A percentile compares a stretch with the other conserved stretches of the same genome.
These are phyloP conservation scores for Xerocomus alliaceus DNA, from an alignment of 1,284 basidiomycete species.

Conservation along the genomic window DNA sequence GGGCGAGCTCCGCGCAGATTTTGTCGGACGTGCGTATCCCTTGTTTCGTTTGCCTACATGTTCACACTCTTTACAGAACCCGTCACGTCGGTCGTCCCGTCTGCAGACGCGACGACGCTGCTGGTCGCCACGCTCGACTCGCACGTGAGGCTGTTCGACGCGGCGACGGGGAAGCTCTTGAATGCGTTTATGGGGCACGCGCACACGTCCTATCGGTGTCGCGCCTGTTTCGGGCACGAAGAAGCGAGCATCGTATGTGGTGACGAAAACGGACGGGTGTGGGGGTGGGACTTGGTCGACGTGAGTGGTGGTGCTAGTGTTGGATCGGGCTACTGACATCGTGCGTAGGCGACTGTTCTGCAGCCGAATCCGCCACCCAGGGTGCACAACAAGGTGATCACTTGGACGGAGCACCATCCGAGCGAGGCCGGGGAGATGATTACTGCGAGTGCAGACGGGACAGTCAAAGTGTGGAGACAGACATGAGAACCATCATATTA, in stretches of 20 bases:
- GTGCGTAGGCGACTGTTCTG: slow-evolving; percentile 65
- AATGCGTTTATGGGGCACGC: slow-evolving; percentile 85
- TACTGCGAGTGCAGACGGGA: slow-evolving; percentile 87
- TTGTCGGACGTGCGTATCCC: slow-evolving; percentile 73
- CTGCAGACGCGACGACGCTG: slow-evolving; percentile 77
- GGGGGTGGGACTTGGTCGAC: slow-evolving; percentile 93
- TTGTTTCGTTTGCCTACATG: not conserved
- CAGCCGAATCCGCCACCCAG: slow-evolving; percentile 71
- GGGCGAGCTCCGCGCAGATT: slow-evolving; percentile 88
- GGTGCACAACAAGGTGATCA: slow-evolving; percentile 83
- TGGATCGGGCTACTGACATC: slow-evolving; percentile 7
- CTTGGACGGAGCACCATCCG: slow-evolving; percentile 91
- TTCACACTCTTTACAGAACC: slow-evolving; percentile 61
- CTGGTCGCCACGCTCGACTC: slow-evolving; percentile 87
- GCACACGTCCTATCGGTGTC: slow-evolving; percentile 79
- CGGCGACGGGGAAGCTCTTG: slow-evolving; percentile 80
- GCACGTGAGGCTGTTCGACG: slow-evolving; percentile 86
- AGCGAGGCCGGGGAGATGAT: slow-evolving; percentile 82
- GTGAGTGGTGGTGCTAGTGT: slow-evolving; percentile 52
- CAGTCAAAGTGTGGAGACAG: slow-evolving; percentile 72
- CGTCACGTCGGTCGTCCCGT: slow-evolving; percentile 81
- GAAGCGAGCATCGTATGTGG: slow-evolving; percentile 87
- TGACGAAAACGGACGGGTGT: slow-evolving; percentile 87
- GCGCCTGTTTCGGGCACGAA: slow-evolving; percentile 82
- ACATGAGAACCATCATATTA: slow-evolving; percentile 30